Base-by-base conservation (phyloP, 345 rosid species). In the Sonneratia caseolaris region DNA sequence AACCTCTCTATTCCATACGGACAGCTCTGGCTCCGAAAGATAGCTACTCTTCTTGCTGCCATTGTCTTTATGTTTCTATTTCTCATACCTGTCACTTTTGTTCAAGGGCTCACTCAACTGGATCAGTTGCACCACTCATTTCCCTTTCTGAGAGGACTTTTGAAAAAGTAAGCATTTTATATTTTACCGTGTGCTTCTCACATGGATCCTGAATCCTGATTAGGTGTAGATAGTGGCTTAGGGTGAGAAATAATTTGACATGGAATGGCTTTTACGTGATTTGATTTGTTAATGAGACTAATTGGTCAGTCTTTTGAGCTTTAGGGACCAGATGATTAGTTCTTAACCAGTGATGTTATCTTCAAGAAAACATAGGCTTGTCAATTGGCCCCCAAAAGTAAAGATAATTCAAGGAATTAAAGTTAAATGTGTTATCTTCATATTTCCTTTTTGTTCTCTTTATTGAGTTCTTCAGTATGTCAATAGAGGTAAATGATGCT, bases 11-110 rank as follows among this genome's bases (percentile, higher is more conserved):
- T 95, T 75, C 96, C 97, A 15, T 92, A 84, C 70, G 82, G 72
- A 76, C 98, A 87, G 76, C 87, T 95, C 68, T 95, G 99, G 99
- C 74, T 95, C 72, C 90, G 99, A 24, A 90, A 76, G 76, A 82
- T 92, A 71, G 88, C 86, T 74, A 83, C 81, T 13, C 80, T 86
- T 78, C 68, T 92, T 32, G 89, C 91, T 71, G 73, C 97, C 71
- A 53, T 84, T 71, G 88, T 79, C 66, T 84, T 95, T 83, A 85
- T 92, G 96, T 79, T 88, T 73, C 73, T 86, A 75, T 95, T 90
- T 83, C 80, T 90, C 70, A n/a, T 84, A 64, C 99, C 99, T 36
- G 96, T 95, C 78, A 51, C 97, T 55, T 74, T 86, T 77, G 84
- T 92, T 66, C 99, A 95, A 83, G 86, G 90, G 75, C 78, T 95